Evolutionary conservation across 1,284 basidiomycete genomes (phyloP), one percentile per base, ranked within the genome.

Genomic region (Sporisorium iseilematis-ciliati): DNA sequence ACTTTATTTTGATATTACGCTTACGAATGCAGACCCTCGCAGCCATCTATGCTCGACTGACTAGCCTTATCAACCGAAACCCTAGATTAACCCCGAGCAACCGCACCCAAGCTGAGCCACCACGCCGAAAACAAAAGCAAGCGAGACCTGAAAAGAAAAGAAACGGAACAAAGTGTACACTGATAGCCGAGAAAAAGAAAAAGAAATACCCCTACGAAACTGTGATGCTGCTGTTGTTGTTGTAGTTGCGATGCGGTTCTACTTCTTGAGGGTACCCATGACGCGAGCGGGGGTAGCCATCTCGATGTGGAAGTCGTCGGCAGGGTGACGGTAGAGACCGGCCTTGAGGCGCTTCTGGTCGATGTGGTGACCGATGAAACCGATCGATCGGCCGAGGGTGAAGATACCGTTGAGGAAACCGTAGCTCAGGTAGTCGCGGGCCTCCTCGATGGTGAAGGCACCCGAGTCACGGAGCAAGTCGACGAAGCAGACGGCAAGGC

Each of bases 401-500:
- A 99, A 99, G 67, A 99, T 89, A 75, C 95, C 95, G 86, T 98
- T 98, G 70, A 99, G 90, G 20, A 92, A 92, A 64, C 93, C 93
- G 78, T 95, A 94, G 89, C 88, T 72, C 88, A 95, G 93, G 89
- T 98, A 98, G 88, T 99, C 96, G 78, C 94, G 92, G 16, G 95
- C 95, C 88, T 98, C 96, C 78, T 98, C 95, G 21, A 92, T 89
- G 4, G 92, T 94, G 89, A 99, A 99, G 7, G 95, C 95, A 75
- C 95, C 95, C 65, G 90, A 92, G 86, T 95, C 93, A 54, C 92
- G 91, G 67, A 99, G 90, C 65, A 99, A 89, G 87, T 98, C 96
- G 83, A 95, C 94, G 88, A 99, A 98, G 88, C 93, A 97, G 74
- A 96, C 96, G 52, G 96, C 96, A 76, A 99, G 95, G 87, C 94